Evolutionary conservation across 2,329 filamentous ascomycete species (phyloP).

Genomic region (Sporothrix inflata): DNA sequence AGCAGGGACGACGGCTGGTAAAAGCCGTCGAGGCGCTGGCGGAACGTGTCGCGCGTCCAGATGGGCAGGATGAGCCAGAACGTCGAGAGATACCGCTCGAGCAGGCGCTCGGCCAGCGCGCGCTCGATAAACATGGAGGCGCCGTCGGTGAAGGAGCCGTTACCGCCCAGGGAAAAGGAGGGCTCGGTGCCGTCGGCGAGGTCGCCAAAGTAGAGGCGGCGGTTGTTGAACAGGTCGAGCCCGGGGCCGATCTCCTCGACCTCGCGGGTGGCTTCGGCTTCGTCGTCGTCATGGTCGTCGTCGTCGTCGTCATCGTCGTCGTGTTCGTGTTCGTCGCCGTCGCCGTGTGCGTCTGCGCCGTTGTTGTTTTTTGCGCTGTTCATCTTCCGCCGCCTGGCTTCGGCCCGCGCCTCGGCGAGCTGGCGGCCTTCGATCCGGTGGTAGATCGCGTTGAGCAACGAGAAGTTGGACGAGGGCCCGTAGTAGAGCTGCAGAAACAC

Average conservation of each 20-base stretch:
- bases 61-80: slow-evolving; percentile 33
- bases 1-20: slow-evolving; percentile 23
- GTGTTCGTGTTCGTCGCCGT: not conserved
- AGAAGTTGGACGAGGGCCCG: slow-evolving; percentile 33
- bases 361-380: not conserved
- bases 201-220: slow-evolving; percentile 35
- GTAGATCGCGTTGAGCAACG: slow-evolving; percentile 33
- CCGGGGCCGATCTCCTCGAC: slow-evolving; percentile 34
- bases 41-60: slow-evolving; percentile 31
- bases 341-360: not conserved
- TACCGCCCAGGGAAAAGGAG: not conserved
- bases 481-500: slow-evolving; percentile 34
- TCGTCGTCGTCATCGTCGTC: not conserved
- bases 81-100: slow-evolving; percentile 31
- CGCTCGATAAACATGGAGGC: slow-evolving; percentile 31
- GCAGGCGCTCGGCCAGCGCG: slow-evolving; percentile 21
- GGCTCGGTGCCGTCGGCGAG: slow-evolving; percentile 26
- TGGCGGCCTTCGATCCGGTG: slow-evolving; percentile 30
- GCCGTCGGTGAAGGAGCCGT: slow-evolving; percentile 25
- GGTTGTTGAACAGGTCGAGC: slow-evolving; percentile 34
- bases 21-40: slow-evolving; percentile 26
- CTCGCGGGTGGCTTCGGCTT: slow-evolving; percentile 15
- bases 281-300: slow-evolving; percentile 2
- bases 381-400: not conserved
- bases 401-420: not conserved